Evolutionary conservation across 2,329 filamentous ascomycete genomes (phyloP).

Genomic region (Xylaria sp.): DNA sequence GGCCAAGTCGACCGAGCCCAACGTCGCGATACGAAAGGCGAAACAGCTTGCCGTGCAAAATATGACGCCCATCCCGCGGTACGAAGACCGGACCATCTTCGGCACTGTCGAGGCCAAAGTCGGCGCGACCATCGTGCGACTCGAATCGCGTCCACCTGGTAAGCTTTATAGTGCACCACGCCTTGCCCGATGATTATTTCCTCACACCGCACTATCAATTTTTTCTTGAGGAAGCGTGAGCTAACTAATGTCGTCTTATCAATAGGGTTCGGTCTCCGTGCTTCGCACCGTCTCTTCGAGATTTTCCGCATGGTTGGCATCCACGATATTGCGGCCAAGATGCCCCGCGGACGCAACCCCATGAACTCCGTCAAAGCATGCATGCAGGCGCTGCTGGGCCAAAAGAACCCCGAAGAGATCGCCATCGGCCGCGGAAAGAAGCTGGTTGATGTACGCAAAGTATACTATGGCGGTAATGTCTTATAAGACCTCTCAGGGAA

Average conservation of each 20-base stretch:
- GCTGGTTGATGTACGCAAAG: constrained; percentile 93
- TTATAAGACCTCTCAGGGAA: constrained; percentile 8
- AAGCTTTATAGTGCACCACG: constrained; percentile 49
- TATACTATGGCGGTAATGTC: constrained; percentile 78
- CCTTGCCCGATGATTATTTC: not conserved
- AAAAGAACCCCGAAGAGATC: constrained; percentile 89
- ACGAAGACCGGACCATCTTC: constrained; percentile 92
- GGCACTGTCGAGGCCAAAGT: constrained; percentile 87
- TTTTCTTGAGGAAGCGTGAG: not conserved
- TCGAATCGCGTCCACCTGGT: constrained; percentile 90
- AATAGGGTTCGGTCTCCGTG: constrained; percentile 91
- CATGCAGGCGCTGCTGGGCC: constrained; percentile 82
- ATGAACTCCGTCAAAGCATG: constrained; percentile 98
- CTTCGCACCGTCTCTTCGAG: constrained; percentile 92
- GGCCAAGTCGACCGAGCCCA: constrained; percentile 82
- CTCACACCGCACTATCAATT: no score
- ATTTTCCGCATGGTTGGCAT: constrained; percentile 90
- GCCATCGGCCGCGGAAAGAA: constrained; percentile 92
- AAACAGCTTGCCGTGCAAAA: constrained; percentile 86
- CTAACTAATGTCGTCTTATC: constrained; percentile 15
- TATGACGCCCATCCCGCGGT: constrained; percentile 91
- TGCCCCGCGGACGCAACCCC: constrained; percentile 88
- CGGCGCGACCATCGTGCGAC: constrained; percentile 84
- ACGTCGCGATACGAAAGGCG: constrained; percentile 76
- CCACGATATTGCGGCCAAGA: constrained; percentile 83